phyloP scores from a whole-genome alignment of 345 rosid species.

The Stellera chamaejasme region DNA sequence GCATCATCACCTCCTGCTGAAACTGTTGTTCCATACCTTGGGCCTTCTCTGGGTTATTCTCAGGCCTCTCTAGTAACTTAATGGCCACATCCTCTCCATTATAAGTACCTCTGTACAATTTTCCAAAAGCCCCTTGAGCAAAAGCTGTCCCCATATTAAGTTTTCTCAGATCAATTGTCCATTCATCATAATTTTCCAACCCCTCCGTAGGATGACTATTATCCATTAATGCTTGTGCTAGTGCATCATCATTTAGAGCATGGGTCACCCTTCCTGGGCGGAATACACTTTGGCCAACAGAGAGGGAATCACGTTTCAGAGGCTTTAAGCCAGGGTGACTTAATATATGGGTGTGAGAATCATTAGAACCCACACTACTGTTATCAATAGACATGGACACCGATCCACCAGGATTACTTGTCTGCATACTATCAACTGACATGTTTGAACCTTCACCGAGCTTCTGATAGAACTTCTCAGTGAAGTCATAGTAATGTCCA shows the following conservation, averaged over 20 bases:
- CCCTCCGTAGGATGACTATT: slow-evolving; percentile 43
- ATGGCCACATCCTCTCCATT: slow-evolving; percentile 56
- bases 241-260: slow-evolving; percentile 48
- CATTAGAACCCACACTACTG: slow-evolving; percentile 64
- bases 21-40: slow-evolving; percentile 47
- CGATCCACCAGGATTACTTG: slow-evolving; percentile 51
- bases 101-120: slow-evolving; percentile 48
- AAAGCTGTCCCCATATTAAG: slow-evolving; percentile 66
- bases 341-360: slow-evolving; percentile 58
- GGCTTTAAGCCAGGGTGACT: slow-evolving; percentile 54
- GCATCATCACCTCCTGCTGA: slow-evolving; percentile 54
- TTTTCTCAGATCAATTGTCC: slow-evolving; percentile 59
- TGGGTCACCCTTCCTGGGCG: slow-evolving; percentile 50
- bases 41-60: slow-evolving; percentile 33
- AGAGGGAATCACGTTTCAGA: slow-evolving; percentile 27
- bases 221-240: slow-evolving; percentile 59
- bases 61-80: slow-evolving; percentile 49
- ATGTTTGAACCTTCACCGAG: slow-evolving; percentile 61
- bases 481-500: slow-evolving; percentile 40
- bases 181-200: slow-evolving; percentile 39
- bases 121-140: slow-evolving; percentile 74
- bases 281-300: slow-evolving; percentile 46
- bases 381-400: slow-evolving; percentile 58
- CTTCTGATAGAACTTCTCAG: slow-evolving; percentile 51
- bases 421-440: slow-evolving; percentile 60